Percentiles rank a stretch among this genome's conserved stretches.
phyloP scores from a whole-genome alignment of 805 yeast genomes.

The Lipomyces spencermartinsiae region DNA sequence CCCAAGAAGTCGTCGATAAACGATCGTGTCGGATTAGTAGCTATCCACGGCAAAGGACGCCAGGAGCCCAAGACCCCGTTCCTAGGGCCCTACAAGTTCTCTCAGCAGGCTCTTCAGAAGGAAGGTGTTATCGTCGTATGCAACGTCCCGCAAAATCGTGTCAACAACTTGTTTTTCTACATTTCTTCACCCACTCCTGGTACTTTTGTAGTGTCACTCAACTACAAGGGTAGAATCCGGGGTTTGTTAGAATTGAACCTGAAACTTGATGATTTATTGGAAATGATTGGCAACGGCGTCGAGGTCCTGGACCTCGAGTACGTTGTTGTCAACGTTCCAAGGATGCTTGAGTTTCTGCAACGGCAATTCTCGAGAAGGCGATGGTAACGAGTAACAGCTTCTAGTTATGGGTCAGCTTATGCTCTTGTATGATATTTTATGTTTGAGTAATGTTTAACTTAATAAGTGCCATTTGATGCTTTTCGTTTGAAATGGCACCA shows the following conservation, averaged over 20 bases:
- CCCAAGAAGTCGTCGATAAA: slow-evolving; percentile 39
- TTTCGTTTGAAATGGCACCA: too few species aligned
- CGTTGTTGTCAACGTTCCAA: slow-evolving; percentile 42
- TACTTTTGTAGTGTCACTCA: slow-evolving; percentile 44
- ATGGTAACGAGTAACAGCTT: neutral
- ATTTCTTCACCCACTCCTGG: slow-evolving; percentile 45
- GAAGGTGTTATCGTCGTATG: slow-evolving; percentile 43
- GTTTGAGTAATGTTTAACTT: neutral
- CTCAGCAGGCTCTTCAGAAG: slow-evolving; percentile 40
- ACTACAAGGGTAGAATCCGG: slow-evolving; percentile 43
- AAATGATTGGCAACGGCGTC: slow-evolving; percentile 39
- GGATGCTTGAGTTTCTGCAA: slow-evolving; percentile 41
- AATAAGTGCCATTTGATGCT: neutral
- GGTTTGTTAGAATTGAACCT: slow-evolving; percentile 45
- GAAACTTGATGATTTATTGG: slow-evolving; percentile 47
- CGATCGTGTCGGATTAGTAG: slow-evolving; percentile 29
- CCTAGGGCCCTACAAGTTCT: slow-evolving; percentile 41
- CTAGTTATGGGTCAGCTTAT: neutral
- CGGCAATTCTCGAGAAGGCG: slow-evolving; percentile 39
- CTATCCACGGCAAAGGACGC: slow-evolving; percentile 20
- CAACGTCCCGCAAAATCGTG: slow-evolving; percentile 41
- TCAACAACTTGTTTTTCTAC: slow-evolving; percentile 39
- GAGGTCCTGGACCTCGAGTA: slow-evolving; percentile 44
- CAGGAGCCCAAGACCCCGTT: slow-evolving; percentile 31
- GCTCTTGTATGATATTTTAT: neutral